phyloP scores from a whole-genome alignment of 1,139 yeast genomes.

The Saccharomyces hybrid region DNA sequence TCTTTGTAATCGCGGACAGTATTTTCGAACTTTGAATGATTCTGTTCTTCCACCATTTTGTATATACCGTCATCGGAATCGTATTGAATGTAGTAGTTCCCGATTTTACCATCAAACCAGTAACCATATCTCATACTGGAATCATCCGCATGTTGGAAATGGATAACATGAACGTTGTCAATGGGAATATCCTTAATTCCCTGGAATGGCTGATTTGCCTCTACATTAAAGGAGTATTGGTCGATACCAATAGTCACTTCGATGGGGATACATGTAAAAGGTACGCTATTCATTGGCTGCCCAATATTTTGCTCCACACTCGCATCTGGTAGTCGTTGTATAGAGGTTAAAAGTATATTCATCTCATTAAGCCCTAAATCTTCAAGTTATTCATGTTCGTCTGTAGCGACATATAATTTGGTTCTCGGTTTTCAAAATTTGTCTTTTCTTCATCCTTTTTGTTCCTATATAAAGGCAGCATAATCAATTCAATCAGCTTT shows the following conservation, averaged over 20 bases:
- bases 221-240: conserved; percentile 20
- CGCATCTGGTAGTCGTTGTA: not conserved
- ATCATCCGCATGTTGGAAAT: conserved; percentile 20
- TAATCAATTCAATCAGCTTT: not conserved
- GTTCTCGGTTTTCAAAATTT: no score
- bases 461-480: not conserved
- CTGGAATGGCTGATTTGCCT: conserved; percentile 19
- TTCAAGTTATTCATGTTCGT: not conserved
- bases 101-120: conserved; percentile 19
- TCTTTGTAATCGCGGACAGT: conserved; percentile 8
- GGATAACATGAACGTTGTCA: conserved; percentile 21
- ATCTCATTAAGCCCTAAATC: not conserved
- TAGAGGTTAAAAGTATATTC: not conserved
- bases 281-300: conserved; percentile 11
- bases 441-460: not conserved
- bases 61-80: conserved; percentile 4
- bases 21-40: conserved; percentile 10
- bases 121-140: conserved; percentile 25
- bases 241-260: conserved; percentile 25
- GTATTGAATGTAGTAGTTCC: conserved; percentile 13
- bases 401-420: not conserved
- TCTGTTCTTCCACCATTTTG: conserved; percentile 11
- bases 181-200: conserved; percentile 23
- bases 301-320: not conserved
- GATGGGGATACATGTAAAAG: conserved; percentile 11